These are phyloP conservation scores for Chalaropsis thielavioides DNA, from an alignment of 2,329 filamentous ascomycete species.

Conservation along the genomic window DNA sequence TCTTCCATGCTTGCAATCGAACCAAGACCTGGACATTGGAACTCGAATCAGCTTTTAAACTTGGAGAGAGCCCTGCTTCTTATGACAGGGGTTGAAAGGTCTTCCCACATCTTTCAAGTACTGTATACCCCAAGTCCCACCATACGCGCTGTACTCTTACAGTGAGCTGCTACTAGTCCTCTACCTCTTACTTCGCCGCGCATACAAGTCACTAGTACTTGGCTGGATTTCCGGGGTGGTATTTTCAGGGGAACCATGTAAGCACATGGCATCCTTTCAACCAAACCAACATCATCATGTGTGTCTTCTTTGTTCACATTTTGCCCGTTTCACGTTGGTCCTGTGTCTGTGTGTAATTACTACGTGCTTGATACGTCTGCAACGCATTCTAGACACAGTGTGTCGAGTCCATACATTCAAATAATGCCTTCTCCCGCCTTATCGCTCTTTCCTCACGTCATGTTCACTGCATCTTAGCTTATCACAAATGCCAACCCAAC, in stretches of 20 bases:
- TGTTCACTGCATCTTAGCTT: too few species aligned
- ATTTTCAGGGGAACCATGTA: slow-evolving; percentile 12
- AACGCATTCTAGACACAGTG: background rate
- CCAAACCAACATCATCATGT: background rate
- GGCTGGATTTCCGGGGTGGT: background rate
- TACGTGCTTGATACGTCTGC: slow-evolving; percentile 3
- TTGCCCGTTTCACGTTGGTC: background rate
- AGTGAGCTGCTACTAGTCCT: background rate
- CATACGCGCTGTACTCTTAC: background rate
- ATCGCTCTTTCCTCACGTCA: background rate
- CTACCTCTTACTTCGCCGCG: background rate
- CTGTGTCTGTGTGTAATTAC: background rate
- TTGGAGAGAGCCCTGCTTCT: background rate
- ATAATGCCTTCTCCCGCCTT: background rate
- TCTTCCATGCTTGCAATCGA: background rate
- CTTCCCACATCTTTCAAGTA: background rate
- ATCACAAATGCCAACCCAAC: too few species aligned
- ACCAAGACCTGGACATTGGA: background rate
- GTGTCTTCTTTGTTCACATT: background rate
- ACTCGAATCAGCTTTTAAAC: background rate
- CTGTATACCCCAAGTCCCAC: background rate
- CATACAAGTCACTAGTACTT: background rate
- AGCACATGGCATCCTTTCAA: background rate
- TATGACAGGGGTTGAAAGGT: background rate
- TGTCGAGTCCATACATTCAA: background rate